These are phyloP conservation scores for Cercospora beticola DNA, from an alignment of 2,329 filamentous ascomycete genomes.

Conservation along the genomic window DNA sequence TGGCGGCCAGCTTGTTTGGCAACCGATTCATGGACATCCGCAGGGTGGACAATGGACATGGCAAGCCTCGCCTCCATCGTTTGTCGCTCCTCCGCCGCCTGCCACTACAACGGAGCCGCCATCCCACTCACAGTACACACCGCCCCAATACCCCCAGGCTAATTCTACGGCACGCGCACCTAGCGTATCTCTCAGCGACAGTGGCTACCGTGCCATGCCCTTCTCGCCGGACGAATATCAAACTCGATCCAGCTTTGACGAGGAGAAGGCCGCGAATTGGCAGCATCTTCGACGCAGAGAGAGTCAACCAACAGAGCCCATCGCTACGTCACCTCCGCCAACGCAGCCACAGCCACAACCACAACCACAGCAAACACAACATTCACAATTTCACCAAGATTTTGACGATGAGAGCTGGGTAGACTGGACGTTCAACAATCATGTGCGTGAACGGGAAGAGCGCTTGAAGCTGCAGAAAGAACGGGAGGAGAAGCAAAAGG, in stretches of 20 bases:
- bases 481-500: constrained; percentile 3
- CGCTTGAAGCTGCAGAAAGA: background rate
- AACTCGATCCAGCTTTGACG: constrained; percentile 9
- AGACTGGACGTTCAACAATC: constrained; percentile 15
- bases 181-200: constrained; percentile 10
- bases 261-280: constrained; percentile 28
- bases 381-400: constrained; percentile 11
- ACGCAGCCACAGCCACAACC: background rate
- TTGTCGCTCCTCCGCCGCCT: background rate
- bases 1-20: constrained; percentile 10
- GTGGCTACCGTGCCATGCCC: constrained; percentile 26
- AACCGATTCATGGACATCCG: constrained; percentile 9
- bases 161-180: background rate
- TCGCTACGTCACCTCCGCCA: background rate
- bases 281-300: constrained; percentile 25
- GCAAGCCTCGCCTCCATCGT: background rate
- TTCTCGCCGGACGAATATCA: constrained; percentile 23
- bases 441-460: constrained; percentile 14
- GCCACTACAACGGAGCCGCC: background rate
- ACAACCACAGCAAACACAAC: constrained; percentile 9
- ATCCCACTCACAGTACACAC: background rate
- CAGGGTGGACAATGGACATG: constrained; percentile 9
- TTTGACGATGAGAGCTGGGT: constrained; percentile 15
- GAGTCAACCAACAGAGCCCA: background rate
- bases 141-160: background rate